Percentiles rank a stretch among this genome's conserved stretches.
These are phyloP conservation scores for Cytospora schulzeri DNA, from an alignment of 2,329 filamentous ascomycete species.

Conservation along the genomic window DNA sequence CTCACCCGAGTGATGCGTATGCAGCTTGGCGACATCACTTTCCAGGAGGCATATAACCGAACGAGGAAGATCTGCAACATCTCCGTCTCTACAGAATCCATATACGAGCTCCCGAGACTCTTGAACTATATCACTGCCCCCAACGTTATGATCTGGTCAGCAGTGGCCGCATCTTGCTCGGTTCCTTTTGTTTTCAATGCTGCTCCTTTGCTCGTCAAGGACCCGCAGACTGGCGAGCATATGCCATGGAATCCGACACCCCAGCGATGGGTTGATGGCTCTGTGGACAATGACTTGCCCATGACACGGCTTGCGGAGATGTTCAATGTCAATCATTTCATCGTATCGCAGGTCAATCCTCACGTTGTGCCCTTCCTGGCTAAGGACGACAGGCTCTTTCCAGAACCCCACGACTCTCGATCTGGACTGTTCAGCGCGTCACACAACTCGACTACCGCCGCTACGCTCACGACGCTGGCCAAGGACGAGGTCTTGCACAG, in stretches of 20 bases:
- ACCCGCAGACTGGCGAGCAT: slow-evolving; percentile 75
- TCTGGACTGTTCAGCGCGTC: slow-evolving; percentile 45
- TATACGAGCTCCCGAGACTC: slow-evolving; percentile 83
- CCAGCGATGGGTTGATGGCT: slow-evolving; percentile 90
- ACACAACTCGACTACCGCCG: slow-evolving; percentile 12
- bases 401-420: slow-evolving; percentile 35
- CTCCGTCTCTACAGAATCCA: slow-evolving; percentile 82
- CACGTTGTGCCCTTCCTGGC: slow-evolving; percentile 86
- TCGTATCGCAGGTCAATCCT: slow-evolving; percentile 95
- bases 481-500: slow-evolving; percentile 80
- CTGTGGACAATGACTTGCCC: slow-evolving; percentile 90
- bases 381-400: slow-evolving; percentile 66
- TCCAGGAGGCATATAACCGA: slow-evolving; percentile 94
- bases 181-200: slow-evolving; percentile 85
- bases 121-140: slow-evolving; percentile 93
- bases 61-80: slow-evolving; percentile 92
- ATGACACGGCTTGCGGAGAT: slow-evolving; percentile 89
- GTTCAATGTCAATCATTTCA: slow-evolving; percentile 98
- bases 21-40: slow-evolving; percentile 86
- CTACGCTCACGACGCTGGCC: slow-evolving; percentile 68
- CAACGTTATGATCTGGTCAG: slow-evolving; percentile 95
- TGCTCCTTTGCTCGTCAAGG: slow-evolving; percentile 78
- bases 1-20: slow-evolving; percentile 78
- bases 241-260: slow-evolving; percentile 84
- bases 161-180: slow-evolving; percentile 93